phyloP scores from a whole-genome alignment of 169 alveolate species.

The Cryptosporidium sp. region DNA sequence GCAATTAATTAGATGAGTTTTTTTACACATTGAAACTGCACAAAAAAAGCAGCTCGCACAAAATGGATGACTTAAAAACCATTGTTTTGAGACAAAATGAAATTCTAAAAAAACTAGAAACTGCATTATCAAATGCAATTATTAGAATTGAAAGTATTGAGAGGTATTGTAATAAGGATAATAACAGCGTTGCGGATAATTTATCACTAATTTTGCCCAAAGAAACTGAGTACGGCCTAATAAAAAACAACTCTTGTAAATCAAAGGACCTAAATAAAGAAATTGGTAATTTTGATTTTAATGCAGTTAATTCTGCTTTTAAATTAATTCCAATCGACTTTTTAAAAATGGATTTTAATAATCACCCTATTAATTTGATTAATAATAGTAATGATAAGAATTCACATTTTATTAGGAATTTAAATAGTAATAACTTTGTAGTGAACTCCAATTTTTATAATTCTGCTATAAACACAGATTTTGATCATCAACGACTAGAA shows the following conservation, averaged over 20 bases:
- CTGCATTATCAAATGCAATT: constrained; percentile 25
- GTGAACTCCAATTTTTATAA: neutral
- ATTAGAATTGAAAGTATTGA: constrained; percentile 60
- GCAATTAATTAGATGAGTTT: constrained; percentile 7
- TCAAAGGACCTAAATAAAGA: neutral
- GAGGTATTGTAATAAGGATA: neutral
- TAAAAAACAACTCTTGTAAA: neutral
- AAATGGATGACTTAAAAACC: constrained; percentile 19
- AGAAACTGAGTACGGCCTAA: neutral
- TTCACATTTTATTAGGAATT: neutral
- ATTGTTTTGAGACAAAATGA: constrained; percentile 41
- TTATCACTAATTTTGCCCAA: neutral
- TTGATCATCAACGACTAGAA: neutral
- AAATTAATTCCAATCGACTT: neutral
- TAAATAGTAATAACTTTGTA: too few species aligned
- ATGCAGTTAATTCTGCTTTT: neutral
- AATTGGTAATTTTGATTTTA: neutral
- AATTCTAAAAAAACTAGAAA: constrained; percentile 28
- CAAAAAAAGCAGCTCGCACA: neutral
- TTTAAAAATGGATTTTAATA: neutral
- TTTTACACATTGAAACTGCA: neutral
- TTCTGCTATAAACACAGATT: neutral
- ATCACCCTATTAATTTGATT: neutral
- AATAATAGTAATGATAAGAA: too few species aligned
- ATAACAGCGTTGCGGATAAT: neutral